Evolutionary conservation across 768 basidiomycete genomes (phyloP).

Genomic region (Kwoniella newhampshirensis): DNA sequence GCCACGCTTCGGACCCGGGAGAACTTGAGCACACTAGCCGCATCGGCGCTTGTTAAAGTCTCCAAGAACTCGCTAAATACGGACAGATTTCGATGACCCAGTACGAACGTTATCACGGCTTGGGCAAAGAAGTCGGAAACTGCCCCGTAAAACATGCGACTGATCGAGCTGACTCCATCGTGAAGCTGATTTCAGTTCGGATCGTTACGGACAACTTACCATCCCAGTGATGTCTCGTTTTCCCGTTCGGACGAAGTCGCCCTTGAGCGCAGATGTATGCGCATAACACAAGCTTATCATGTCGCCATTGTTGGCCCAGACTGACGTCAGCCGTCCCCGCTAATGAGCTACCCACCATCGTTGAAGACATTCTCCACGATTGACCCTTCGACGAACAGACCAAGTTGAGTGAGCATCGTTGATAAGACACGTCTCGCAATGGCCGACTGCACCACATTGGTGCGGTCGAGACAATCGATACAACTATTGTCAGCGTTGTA

Average conservation of each 20-base stretch:
- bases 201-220: conserved; percentile 54
- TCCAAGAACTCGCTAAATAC: conserved; percentile 93
- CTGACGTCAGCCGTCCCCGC: conserved; percentile 53
- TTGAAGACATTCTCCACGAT: conserved; percentile 54
- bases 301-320: conserved; percentile 99
- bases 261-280: conserved; percentile 94
- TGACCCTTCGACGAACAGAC: conserved; percentile 57
- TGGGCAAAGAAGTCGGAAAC: conserved; percentile 91
- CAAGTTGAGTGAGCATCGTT: conserved; percentile 54
- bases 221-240: conserved; percentile 88
- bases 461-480: conserved; percentile 92
- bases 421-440: conserved; percentile 77
- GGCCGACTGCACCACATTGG: conserved; percentile 93
- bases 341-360: conserved; percentile 61
- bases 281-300: conserved; percentile 80
- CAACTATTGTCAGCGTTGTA: conserved; percentile 61
- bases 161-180: conserved; percentile 91
- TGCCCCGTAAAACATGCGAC: conserved; percentile 59
- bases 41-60: conserved; percentile 86
- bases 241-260: conserved; percentile 70
- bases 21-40: conserved; percentile 79
- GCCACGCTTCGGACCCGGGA: conserved; percentile 89
- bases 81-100: conserved; percentile 66
- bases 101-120: conserved; percentile 68
- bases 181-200: conserved; percentile 55